Conservation (phyloP, 148 eudicot species). For the Rhododendron molle region DNA sequence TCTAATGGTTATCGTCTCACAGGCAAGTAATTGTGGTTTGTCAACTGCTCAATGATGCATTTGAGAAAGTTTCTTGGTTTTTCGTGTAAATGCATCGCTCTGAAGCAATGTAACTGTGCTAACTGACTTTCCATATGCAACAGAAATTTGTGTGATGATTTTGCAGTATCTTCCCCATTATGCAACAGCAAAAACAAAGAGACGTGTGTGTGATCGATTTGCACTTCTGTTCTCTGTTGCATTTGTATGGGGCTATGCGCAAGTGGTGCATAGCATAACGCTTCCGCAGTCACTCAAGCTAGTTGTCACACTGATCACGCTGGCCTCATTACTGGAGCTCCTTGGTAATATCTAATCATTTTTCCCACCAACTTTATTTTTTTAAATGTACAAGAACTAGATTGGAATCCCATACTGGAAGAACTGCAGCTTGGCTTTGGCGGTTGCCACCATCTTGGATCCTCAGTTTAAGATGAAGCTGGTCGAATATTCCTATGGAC, state of each 20-base stretch:
- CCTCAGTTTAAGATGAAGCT: no score
- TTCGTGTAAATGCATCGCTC: neutral
- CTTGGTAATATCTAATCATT: conserved; percentile 35
- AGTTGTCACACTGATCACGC: conserved; percentile 41
- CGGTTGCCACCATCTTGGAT: no score
- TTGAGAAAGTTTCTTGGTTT: neutral
- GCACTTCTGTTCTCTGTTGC: conserved; percentile 40
- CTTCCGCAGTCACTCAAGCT: conserved; percentile 15
- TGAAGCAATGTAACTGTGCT: neutral
- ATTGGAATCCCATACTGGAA: neutral
- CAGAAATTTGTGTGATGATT: neutral
- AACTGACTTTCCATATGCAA: neutral
- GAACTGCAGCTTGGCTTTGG: no score
- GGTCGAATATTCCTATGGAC: no score
- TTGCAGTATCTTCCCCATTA: conserved; percentile 46
- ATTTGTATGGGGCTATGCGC: conserved; percentile 45
- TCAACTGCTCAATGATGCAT: neutral
- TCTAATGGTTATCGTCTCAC: conserved; percentile 52
- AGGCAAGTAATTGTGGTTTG: conserved; percentile 34
- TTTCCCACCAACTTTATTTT: neutral
- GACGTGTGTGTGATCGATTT: conserved; percentile 35
- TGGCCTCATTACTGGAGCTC: conserved; percentile 42
- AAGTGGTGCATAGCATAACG: conserved; percentile 37
- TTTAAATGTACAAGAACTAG: no score
- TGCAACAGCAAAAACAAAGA: conserved; percentile 34